Conservation (phyloP, 768 basidiomycete species). For the Suillus decipiens region DNA sequence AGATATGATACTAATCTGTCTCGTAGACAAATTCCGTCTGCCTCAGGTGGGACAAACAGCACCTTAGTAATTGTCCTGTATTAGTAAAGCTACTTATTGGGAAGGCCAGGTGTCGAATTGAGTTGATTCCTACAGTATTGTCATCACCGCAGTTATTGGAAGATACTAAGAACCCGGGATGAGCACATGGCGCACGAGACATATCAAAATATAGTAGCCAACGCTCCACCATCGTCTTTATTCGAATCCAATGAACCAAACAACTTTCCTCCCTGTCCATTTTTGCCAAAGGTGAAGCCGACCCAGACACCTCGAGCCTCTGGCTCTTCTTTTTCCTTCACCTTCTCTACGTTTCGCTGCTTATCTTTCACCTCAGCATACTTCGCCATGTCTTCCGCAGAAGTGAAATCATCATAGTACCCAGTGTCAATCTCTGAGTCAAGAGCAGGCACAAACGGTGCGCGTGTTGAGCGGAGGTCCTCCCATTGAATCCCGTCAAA, state of each 20-base stretch:
- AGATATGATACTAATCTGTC: no score
- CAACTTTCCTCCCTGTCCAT: slow-evolving; percentile 58
- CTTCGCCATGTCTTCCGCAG: slow-evolving; percentile 94
- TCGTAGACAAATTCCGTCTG: no score
- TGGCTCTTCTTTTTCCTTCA: slow-evolving; percentile 84
- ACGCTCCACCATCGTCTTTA: slow-evolving; percentile 47
- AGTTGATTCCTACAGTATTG: no score
- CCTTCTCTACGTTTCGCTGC: slow-evolving; percentile 89
- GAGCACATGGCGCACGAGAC: no score
- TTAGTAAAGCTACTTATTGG: no score
- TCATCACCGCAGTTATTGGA: no score
- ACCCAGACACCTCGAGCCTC: slow-evolving; percentile 82
- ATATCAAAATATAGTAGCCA: slow-evolving; percentile 61
- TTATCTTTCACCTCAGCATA: slow-evolving; percentile 99
- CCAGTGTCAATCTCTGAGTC: slow-evolving; percentile 95
- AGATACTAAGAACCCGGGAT: no score
- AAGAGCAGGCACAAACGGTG: slow-evolving; percentile 93
- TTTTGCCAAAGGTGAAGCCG: slow-evolving; percentile 90
- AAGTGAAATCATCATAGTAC: slow-evolving; percentile 91
- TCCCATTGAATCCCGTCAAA: slow-evolving; percentile 79
- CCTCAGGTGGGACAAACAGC: no score
- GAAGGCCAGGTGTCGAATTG: no score
- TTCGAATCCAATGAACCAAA: slow-evolving; percentile 31
- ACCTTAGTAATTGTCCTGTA: no score
- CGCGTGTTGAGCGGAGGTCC: slow-evolving; percentile 67